These are phyloP conservation scores for Botrytis squamosa DNA, from an alignment of 2,329 filamentous ascomycete species.

Conservation along the genomic window DNA sequence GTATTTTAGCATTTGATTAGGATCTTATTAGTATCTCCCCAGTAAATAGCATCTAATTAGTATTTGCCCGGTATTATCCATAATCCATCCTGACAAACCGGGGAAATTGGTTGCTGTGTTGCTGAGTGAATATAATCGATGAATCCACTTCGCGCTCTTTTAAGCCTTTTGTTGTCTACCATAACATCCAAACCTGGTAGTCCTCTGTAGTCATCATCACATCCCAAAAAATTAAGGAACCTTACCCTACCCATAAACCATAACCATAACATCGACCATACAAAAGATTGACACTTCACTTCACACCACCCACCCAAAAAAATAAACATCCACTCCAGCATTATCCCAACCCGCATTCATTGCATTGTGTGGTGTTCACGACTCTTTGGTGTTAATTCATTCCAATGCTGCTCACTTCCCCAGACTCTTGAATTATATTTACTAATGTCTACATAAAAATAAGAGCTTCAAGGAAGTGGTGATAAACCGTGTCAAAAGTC, in stretches of 20 bases:
- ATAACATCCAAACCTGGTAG: conserved; percentile 13
- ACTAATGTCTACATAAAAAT: conserved; percentile 38
- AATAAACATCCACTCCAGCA: neutral
- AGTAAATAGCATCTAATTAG: neutral
- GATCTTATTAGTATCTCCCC: no score
- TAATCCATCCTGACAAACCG: neutral
- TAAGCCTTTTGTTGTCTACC: conserved; percentile 33
- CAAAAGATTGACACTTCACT: neutral
- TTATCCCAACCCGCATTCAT: conserved; percentile 36
- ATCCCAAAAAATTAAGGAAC: neutral
- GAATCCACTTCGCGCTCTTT: conserved; percentile 17
- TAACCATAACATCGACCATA: neutral
- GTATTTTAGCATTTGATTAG: neutral
- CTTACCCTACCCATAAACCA: neutral
- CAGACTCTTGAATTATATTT: conserved; percentile 24
- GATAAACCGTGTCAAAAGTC: conserved; percentile 37
- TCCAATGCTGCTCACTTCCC: neutral
- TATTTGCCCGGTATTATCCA: neutral
- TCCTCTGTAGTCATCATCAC: neutral
- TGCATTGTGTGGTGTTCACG: conserved; percentile 30
- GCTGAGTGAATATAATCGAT: conserved; percentile 7
- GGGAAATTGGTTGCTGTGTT: conserved; percentile 14
- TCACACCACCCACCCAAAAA: neutral
- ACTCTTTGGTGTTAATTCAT: conserved; percentile 16
- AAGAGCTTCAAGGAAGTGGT: conserved; percentile 28